phyloP scores from a whole-genome alignment of 1,139 yeast species.

The Pichia sp. region DNA sequence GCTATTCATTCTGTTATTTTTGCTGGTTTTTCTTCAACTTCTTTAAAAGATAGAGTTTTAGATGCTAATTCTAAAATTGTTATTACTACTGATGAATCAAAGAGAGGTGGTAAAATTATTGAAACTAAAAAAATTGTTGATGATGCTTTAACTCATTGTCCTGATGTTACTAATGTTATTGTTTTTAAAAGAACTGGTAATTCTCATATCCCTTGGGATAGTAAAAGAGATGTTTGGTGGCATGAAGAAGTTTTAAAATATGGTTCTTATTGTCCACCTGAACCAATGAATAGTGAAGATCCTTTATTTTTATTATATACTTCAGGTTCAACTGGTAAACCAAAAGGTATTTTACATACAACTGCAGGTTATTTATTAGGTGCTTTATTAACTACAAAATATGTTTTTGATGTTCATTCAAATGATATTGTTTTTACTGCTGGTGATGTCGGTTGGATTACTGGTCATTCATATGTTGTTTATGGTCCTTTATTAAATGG shows the following conservation, averaged over 20 bases:
- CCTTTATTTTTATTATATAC: conserved; percentile 60
- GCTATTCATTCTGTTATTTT: conserved; percentile 80
- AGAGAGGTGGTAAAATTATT: conserved; percentile 77
- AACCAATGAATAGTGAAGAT: conserved; percentile 54
- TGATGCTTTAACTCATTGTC: conserved; percentile 67
- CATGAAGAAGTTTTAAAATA: conserved; percentile 65
- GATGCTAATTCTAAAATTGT: conserved; percentile 73
- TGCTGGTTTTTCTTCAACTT: conserved; percentile 76
- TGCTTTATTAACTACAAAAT: conserved; percentile 63
- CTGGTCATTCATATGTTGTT: conserved; percentile 79
- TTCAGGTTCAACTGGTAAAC: conserved; percentile 66
- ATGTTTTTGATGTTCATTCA: conserved; percentile 69
- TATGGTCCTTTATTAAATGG: conserved; percentile 77
- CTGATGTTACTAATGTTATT: conserved; percentile 60
- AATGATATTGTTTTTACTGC: conserved; percentile 75
- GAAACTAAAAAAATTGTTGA: conserved; percentile 81
- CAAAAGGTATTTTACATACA: conserved; percentile 65
- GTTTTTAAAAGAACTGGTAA: conserved; percentile 73
- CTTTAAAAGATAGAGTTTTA: conserved; percentile 67
- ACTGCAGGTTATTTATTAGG: conserved; percentile 78
- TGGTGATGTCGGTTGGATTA: conserved; percentile 87
- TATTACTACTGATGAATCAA: conserved; percentile 74
- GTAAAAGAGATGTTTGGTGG: conserved; percentile 74
- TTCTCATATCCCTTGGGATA: conserved; percentile 54
- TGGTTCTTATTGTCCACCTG: conserved; percentile 59